Conservation (phyloP, 2,329 filamentous ascomycete species). For the Aureobasidium sp. region DNA sequence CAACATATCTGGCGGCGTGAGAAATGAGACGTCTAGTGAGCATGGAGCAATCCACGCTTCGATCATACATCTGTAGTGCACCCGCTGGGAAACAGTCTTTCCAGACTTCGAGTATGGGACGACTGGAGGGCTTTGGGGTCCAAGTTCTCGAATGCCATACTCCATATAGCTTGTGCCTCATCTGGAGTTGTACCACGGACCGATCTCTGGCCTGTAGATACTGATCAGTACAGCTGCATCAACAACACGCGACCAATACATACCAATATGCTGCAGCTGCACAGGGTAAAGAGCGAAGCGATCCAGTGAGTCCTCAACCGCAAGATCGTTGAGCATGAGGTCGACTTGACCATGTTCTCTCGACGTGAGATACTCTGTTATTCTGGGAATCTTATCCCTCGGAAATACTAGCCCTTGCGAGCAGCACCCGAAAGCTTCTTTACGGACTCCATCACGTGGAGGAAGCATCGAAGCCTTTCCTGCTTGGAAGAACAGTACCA, state of each 20-base stretch:
- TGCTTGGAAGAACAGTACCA: slow-evolving; percentile 18
- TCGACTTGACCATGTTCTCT: neutral
- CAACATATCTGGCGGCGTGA: too few relatives aligned
- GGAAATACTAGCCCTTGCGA: slow-evolving; percentile 31
- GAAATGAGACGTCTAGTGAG: too few relatives aligned
- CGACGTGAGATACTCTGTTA: neutral
- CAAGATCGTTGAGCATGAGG: neutral
- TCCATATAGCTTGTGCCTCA: neutral
- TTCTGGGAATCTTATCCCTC: neutral
- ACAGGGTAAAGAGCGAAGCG: neutral
- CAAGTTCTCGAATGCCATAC: neutral
- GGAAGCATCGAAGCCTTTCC: slow-evolving; percentile 19
- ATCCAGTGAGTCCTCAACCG: neutral
- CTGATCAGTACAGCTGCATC: too few relatives aligned
- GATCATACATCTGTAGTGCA: too few relatives aligned
- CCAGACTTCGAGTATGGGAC: too few relatives aligned
- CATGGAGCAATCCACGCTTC: too few relatives aligned
- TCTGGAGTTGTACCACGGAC: neutral
- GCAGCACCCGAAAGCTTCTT: slow-evolving; percentile 27
- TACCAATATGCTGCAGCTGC: neutral
- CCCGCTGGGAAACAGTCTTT: too few relatives aligned
- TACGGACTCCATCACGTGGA: slow-evolving; percentile 14
- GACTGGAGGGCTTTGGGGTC: too few relatives aligned
- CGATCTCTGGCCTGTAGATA: neutral
- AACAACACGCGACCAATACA: neutral